Conservation (phyloP, 169 alveolate species). For the Eimeria praecox region DNA sequence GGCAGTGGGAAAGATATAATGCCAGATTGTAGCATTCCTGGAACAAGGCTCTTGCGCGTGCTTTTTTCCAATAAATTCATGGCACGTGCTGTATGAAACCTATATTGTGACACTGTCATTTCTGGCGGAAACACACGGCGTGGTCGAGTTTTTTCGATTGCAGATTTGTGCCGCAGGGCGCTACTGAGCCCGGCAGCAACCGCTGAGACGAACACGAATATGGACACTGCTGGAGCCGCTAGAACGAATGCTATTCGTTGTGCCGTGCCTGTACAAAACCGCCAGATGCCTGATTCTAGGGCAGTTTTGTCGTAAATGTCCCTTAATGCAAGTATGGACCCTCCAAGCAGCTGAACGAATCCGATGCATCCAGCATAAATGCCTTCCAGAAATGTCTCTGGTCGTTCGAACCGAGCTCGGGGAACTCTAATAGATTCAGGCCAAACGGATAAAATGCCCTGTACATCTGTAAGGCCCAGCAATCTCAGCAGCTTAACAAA, state of each 20-base stretch:
- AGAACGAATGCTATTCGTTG: slow-evolving; percentile 45
- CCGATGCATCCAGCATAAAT: slow-evolving; percentile 19
- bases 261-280: background rate
- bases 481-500: slow-evolving; percentile 37
- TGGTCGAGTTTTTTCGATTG: slow-evolving; percentile 37
- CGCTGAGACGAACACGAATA: background rate
- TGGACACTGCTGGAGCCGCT: background rate
- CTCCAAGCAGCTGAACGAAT: slow-evolving; percentile 52
- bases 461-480: slow-evolving; percentile 66
- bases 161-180: slow-evolving; percentile 51
- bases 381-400: slow-evolving; percentile 73
- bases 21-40: slow-evolving; percentile 58
- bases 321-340: slow-evolving; percentile 6
- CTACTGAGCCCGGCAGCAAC: slow-evolving; percentile 65
- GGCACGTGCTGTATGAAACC: slow-evolving; percentile 52
- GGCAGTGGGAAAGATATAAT: slow-evolving; percentile 69
- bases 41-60: slow-evolving; percentile 35
- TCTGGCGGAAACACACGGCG: slow-evolving; percentile 72
- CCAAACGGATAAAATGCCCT: slow-evolving; percentile 63
- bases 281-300: background rate
- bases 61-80: slow-evolving; percentile 53
- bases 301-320: background rate
- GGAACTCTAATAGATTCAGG: slow-evolving; percentile 57
- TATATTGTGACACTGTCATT: slow-evolving; percentile 39
- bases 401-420: slow-evolving; percentile 67